A percentile compares a stretch with the other conserved stretches of the same genome.
phyloP scores from a whole-genome alignment of 2,329 filamentous ascomycete genomes.

The Scedosporium apiospermum region DNA sequence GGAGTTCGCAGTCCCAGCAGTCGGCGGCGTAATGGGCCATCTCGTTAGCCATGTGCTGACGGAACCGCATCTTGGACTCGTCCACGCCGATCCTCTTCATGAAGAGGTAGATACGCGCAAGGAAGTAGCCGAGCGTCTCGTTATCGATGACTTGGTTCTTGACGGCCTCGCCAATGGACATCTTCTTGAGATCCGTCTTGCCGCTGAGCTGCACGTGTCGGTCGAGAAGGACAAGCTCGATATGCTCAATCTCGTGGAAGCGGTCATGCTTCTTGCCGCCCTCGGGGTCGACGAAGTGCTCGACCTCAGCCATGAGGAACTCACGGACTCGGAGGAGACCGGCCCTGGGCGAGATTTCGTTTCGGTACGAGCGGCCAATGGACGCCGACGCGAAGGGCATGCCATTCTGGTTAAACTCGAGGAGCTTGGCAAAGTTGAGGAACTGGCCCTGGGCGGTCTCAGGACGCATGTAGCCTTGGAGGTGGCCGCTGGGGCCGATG shows the following conservation, averaged over 20 bases:
- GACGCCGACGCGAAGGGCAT: constrained; percentile 98
- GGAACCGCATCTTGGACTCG: constrained; percentile 80
- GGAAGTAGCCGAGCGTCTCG: constrained; percentile 95
- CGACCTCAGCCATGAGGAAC: constrained; percentile 98
- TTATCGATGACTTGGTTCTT: constrained; percentile 79
- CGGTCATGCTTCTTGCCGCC: constrained; percentile 89
- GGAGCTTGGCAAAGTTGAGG: constrained; percentile 89
- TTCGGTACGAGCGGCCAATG: constrained; percentile 96
- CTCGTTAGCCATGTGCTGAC: constrained; percentile 81
- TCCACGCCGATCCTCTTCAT: constrained; percentile 82
- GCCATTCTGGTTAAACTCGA: constrained; percentile 88
- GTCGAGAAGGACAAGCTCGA: constrained; percentile 77
- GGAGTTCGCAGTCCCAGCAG: constrained; percentile 95
- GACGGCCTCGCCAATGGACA: constrained; percentile 81
- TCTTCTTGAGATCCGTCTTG: constrained; percentile 63
- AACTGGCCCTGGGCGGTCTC: constrained; percentile 99
- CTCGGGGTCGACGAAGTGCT: constrained; percentile 94
- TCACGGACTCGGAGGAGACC: constrained; percentile 91
- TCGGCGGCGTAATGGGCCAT: constrained; percentile 88
- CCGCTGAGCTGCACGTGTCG: constrained; percentile 78
- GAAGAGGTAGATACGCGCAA: constrained; percentile 89
- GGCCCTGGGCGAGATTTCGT: constrained; percentile 89
- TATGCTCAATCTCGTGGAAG: constrained; percentile 75
- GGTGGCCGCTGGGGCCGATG: constrained; percentile 85
- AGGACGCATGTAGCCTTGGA: constrained; percentile 76